Base-by-base conservation (phyloP, 2,329 filamentous ascomycete genomes). In the Microcera coccophila region DNA sequence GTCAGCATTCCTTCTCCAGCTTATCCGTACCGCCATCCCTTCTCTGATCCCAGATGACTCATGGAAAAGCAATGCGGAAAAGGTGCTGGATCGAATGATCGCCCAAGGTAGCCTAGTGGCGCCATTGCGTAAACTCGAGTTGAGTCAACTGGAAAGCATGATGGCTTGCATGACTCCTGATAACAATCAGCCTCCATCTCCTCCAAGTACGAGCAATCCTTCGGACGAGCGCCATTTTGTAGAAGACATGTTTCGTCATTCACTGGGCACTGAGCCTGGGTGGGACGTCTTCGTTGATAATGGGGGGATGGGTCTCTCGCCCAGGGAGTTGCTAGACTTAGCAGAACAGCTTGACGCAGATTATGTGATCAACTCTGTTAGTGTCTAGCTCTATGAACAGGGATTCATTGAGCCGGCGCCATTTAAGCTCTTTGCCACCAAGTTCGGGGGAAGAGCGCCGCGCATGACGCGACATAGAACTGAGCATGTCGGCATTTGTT, bases 1-100 rank as follows among this genome's bases (percentile, higher is more conserved):
- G 1, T 69, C 67, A 2, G 63, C 66, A 0, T 68, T 70, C 26
- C 57, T 70, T 1, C 58, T 70, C 3, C 61, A 67, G 14, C 53
- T 70, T 0, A 61, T 69, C 4, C 54, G 52, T 2, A 48, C 57
- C 2, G 55, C 62, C 4, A 62, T 59, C n/a, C 67, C 67, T 0
- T 58, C 58, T 0, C 53, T 69, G 2, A 58, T 69, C 0, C 56
- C 59, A 1, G 63, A 65, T 16, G 50, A 62, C 26, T 49, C 53
- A 5, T 69, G 67, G 67, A 59, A 55, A 1, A 62, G 66, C 0
- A 62, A 68, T 24, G 57, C 65, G 3, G 48, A 54, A 5, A 61
- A 62, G 20, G 62, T 70, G 3, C 51, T 69, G 1, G 65, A 68
- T 32, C 66, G 61, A 10, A 53, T 69, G 16, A 65, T 67, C 5